Evolutionary conservation across 2,329 filamentous ascomycete genomes (phyloP).

Genomic region (Scytalidium lignicola): DNA sequence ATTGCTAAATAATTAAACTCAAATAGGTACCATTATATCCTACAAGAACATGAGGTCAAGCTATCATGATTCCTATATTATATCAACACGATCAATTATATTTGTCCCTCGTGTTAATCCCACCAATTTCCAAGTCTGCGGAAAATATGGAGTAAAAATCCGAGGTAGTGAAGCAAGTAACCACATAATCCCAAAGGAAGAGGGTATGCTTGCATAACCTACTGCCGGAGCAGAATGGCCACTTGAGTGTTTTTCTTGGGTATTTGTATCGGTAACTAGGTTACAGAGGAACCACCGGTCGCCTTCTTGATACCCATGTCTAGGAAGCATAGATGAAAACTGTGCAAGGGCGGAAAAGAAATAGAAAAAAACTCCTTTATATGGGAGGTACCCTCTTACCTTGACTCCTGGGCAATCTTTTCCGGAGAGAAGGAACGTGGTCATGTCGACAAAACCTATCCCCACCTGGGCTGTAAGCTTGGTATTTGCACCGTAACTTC

Average conservation of each 20-base stretch:
- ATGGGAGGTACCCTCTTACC: conserved; percentile 28
- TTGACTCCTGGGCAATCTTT: conserved; percentile 53
- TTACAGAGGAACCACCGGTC: conserved; percentile 49
- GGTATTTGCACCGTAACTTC: conserved; percentile 81
- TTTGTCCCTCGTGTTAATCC: conserved; percentile 48
- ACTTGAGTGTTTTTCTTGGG: conserved; percentile 48
- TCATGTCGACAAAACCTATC: conserved; percentile 75
- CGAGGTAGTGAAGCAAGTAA: conserved; percentile 35
- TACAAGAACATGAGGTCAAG: conserved; percentile 14
- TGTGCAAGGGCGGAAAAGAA: no score
- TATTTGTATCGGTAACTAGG: conserved; percentile 64
- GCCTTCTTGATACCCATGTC: conserved; percentile 57
- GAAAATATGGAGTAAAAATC: conserved; percentile 41
- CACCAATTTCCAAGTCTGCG: conserved; percentile 42
- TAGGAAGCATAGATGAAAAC: conserved; percentile 7
- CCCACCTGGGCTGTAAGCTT: conserved; percentile 60
- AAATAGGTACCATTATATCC: neutral
- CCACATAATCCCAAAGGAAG: conserved; percentile 32
- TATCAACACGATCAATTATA: no score
- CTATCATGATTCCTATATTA: conserved; percentile 6
- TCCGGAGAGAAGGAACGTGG: conserved; percentile 66
- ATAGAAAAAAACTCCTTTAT: conserved; percentile 7
- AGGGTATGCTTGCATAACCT: conserved; percentile 31
- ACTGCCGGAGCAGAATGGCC: conserved; percentile 23
- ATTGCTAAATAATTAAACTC: neutral